Conservation (phyloP, 306 rosid species). For the Begonia loranthoides region DNA sequence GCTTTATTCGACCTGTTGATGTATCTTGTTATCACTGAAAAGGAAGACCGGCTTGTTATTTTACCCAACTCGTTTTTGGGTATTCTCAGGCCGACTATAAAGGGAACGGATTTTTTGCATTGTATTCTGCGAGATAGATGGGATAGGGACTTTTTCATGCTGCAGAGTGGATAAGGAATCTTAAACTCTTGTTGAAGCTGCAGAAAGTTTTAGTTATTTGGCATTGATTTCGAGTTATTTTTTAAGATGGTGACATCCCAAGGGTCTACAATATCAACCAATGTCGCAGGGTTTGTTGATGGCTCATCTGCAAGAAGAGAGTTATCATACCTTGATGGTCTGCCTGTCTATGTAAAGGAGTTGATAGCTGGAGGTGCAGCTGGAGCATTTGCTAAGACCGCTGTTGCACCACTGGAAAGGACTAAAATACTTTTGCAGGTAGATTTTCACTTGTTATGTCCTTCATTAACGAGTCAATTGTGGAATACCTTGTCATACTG, state of each 20-base stretch:
- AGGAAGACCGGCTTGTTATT: conserved; percentile 42
- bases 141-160: conserved; percentile 57
- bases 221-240: neutral
- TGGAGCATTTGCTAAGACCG: conserved; percentile 72
- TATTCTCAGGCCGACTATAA: conserved; percentile 32
- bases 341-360: conserved; percentile 79
- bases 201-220: conserved; percentile 4
- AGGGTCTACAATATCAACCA: conserved; percentile 40
- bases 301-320: conserved; percentile 46
- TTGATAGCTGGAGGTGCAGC: conserved; percentile 85
- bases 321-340: conserved; percentile 29
- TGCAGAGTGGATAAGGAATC: conserved; percentile 49
- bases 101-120: conserved; percentile 15
- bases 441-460: neutral
- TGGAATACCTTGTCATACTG: too few relatives aligned
- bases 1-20: conserved; percentile 37
- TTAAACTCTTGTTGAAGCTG: neutral
- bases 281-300: conserved; percentile 64
- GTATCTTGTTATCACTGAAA: conserved; percentile 32
- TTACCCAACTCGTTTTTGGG: conserved; percentile 45
- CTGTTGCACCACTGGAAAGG: conserved; percentile 91
- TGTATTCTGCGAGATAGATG: conserved; percentile 42
- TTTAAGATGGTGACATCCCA: conserved; percentile 62
- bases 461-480: too few relatives aligned
- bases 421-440: conserved; percentile 97